Evolutionary conservation across 768 basidiomycete genomes (phyloP), one percentile per base, ranked within the genome.

Genomic region (Mycena belliarum): DNA sequence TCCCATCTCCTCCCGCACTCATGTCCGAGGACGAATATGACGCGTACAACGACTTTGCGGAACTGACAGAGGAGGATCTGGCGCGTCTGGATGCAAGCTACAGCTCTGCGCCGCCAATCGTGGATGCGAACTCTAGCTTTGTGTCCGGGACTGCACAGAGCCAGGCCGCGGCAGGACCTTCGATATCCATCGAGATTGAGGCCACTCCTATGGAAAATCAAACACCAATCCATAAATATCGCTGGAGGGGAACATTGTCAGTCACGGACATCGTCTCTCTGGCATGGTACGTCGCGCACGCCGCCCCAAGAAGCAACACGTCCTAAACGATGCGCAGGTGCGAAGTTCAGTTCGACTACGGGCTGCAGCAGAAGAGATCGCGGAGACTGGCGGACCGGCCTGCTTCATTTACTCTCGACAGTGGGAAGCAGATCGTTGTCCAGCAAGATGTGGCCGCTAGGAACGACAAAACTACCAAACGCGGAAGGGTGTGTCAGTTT

Each of bases 271-370:
- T 90, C 15, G 77, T 82, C 25, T 72, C 79, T 14, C 84, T 84
- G 10, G 70, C 82, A 4, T 91, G 88, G 88, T 87, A 70, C 55
- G 77, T 47, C 35, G 41, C n/a, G 49, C 42, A 41, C 4, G 26
- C 52, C 60, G n/a, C n/a, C n/a, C n/a, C n/a, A n/a, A 26, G 61
- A 25, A 12, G 24, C 8, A 14, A 12, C 20, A 2, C 4, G 1
- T 12, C 35, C 10, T 53, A 16, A 56, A 15, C 18, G 20, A 20
- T 20, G n/a, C n/a, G 33, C 65, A 91, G 90, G 90, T 92, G 90
- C 65, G 90, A 91, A 66, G 79, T 90, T 7, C 88, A 91, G 67
- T 85, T 82, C 67, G 88, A 92, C 63, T 92, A 92, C 65, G 82
- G 88, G 3, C 74, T 91, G 38, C 81, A 82, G 28, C 86, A 87